Evolutionary conservation across 2,329 filamentous ascomycete species (phyloP).

Genomic region (Trichoderma pleuroti): DNA sequence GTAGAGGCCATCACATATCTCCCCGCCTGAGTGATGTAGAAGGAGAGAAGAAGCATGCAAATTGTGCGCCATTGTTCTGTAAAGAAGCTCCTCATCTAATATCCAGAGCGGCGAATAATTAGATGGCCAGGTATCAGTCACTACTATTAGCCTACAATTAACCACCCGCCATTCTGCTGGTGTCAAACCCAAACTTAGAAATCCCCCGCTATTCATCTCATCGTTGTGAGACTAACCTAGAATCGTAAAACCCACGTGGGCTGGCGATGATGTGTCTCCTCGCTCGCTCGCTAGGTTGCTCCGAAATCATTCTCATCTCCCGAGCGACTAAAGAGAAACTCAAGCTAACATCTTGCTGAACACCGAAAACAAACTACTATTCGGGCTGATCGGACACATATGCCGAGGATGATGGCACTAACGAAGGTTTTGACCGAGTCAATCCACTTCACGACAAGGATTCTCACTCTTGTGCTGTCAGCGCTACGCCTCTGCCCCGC

Average conservation of each 20-base stretch:
- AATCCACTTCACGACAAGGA: not conserved
- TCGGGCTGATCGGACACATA: not conserved
- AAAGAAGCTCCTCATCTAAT: too few species aligned
- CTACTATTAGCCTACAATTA: too few species aligned
- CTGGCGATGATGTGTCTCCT: not conserved
- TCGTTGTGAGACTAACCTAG: not conserved
- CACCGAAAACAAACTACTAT: not conserved
- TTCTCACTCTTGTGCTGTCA: not conserved
- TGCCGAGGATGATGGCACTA: not conserved
- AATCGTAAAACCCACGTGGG: not conserved
- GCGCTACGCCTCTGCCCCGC: not conserved
- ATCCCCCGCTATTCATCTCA: not conserved
- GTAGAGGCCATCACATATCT: too few species aligned
- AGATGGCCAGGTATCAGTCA: too few species aligned
- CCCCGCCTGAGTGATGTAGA: too few species aligned
- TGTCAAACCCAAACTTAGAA: not conserved
- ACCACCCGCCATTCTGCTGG: not conserved
- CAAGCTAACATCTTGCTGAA: not conserved
- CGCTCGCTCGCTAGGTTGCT: not conserved
- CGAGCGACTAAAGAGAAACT: not conserved
- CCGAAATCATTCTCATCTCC: not conserved
- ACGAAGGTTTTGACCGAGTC: not conserved
- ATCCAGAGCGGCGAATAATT: too few species aligned
- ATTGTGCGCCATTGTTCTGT: too few species aligned
- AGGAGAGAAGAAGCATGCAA: too few species aligned